phyloP scores from a whole-genome alignment of 257 asterid genomes.

The Solanum ahanhuiri region DNA sequence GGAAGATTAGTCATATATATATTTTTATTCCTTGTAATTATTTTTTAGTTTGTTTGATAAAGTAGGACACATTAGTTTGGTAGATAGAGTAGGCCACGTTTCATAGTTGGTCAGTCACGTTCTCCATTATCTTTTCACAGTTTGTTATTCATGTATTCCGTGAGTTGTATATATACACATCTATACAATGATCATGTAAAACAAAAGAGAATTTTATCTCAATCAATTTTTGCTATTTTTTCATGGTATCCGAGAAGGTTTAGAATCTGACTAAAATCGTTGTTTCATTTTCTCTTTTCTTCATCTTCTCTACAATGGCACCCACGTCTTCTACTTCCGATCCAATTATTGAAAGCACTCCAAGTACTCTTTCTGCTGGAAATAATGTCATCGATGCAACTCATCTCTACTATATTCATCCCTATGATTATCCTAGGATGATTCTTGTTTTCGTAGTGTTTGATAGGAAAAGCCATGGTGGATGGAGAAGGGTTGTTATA shows the following conservation, averaged over 20 bases:
- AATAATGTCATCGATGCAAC: background rate
- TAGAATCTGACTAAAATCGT: background rate
- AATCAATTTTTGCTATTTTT: background rate
- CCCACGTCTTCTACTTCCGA: background rate
- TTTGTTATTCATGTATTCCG: no score
- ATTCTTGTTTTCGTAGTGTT: background rate
- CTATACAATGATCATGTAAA: background rate
- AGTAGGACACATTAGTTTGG: no score
- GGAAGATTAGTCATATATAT: no score
- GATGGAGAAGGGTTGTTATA: background rate
- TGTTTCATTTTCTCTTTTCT: no score
- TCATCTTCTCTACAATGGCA: background rate
- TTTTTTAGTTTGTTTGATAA: no score
- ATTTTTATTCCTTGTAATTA: no score
- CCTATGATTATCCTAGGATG: background rate
- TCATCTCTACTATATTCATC: background rate
- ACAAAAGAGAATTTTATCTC: background rate
- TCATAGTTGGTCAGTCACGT: no score
- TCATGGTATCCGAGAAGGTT: background rate
- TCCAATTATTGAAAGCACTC: background rate
- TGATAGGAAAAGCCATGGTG: background rate
- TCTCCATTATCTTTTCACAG: no score
- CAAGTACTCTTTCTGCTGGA: background rate
- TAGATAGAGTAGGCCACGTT: no score
- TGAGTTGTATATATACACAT: no score